Conservation (phyloP, 2,329 filamentous ascomycete genomes). For the Talaromyces sp. region DNA sequence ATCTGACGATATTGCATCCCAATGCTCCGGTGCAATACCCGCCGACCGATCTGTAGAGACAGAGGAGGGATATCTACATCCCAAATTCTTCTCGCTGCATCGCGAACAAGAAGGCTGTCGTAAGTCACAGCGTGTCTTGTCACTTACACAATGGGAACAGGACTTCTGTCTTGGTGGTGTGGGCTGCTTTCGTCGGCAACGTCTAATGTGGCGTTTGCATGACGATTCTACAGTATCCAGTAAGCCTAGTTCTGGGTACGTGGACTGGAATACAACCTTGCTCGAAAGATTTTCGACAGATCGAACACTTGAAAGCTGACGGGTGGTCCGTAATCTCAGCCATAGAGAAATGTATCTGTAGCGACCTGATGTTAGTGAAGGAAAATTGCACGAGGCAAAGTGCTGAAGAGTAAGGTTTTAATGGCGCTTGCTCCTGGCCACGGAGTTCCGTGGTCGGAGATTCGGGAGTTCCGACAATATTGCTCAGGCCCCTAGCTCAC, state of each 20-base stretch:
- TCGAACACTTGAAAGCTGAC: conserved; percentile 1
- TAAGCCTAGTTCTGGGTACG: neutral
- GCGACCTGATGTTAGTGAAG: neutral
- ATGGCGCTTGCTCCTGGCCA: neutral
- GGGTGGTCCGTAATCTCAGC: neutral
- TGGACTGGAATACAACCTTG: conserved; percentile 1
- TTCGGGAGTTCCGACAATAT: neutral
- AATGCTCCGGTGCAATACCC: neutral
- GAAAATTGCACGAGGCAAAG: neutral
- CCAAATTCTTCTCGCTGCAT: neutral
- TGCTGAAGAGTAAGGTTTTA: neutral
- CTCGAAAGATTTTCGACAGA: conserved; percentile 3
- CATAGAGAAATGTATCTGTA: conserved; percentile 3
- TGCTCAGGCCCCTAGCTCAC: neutral
- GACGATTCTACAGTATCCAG: neutral
- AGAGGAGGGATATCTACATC: neutral
- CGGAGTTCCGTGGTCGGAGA: neutral
- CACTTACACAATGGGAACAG: conserved; percentile 1
- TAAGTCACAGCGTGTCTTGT: neutral
- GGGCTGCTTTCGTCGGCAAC: conserved; percentile 1
- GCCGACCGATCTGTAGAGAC: neutral
- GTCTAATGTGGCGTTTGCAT: neutral
- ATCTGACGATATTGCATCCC: neutral
- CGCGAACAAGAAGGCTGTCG: neutral
- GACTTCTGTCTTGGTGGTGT: neutral